Evolutionary conservation across 2,329 filamentous ascomycete species (phyloP), one percentile per base, ranked within the genome.

Genomic region (Aureobasidium leucospermi): DNA sequence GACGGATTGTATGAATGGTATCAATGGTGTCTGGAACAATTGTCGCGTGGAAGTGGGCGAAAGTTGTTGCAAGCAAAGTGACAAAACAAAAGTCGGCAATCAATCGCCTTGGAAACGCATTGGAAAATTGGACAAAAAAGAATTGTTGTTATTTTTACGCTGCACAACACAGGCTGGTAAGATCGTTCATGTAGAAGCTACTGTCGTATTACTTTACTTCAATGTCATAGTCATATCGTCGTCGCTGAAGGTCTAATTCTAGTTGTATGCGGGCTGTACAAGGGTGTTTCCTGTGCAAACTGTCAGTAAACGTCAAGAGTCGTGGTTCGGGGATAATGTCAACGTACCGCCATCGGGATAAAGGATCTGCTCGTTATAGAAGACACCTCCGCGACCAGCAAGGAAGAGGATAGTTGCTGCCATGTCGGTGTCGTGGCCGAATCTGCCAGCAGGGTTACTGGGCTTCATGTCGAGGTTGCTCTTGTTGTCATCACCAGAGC

Each of bases 311-410:
- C 34, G 36, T 29, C 9, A 23, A 38, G 47, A 41, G 4, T 28
- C 15, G n/a, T 29, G 29, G 1, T 15, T 6, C 8, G 13, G 4
- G 19, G 41, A 39, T 34, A 16, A n/a, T 48, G n/a, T 36, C 19
- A 28, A 56, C 62, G 49, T 57, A 62, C 67, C 67, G 59, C 78
- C 79, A 66, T 81, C 78, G 13, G 78, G 78, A 63, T 79, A 79
- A 46, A 82, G 60, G 34, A 81, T 75, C 67, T 82, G 79, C 47
- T 79, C 77, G 45, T 82, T 82, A 62, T 80, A 77, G 63, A 81
- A 81, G 0, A 76, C 64, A 2, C 79, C 79, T 31, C 78, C 78
- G 32, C 73, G 75, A 0, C 80, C 77, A 39, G 78, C 79, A 42
- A 82, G 67, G 63, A 81, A 76, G 49, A 82, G 66, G 5, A 80